Evolutionary conservation across 228 moss, liverwort and hornwort genomes (phyloP), one percentile per base, ranked within the genome.

Genomic region (Sphagnum fallax): DNA sequence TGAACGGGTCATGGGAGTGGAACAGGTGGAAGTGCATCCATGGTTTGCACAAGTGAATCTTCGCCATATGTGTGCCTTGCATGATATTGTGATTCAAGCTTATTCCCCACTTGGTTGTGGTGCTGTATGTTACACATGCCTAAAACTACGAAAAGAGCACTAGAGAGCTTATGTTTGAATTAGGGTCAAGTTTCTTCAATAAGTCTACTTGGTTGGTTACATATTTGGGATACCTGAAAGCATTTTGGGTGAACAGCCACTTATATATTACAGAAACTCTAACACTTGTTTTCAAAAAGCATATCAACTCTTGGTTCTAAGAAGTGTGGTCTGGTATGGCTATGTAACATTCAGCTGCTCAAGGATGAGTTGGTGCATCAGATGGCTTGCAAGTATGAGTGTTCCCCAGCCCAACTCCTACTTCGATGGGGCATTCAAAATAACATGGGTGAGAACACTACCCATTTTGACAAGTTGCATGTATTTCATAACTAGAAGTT

Each of bases 61-160:
- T 57, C 82, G 88, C 55, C 68, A 50, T 50, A 58, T 67, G 50
- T 88, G 88, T 72, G 76, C 71, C 50, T 66, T 53, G 47, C 76
- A 83, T 52, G 76, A 71, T 53, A 64, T 88, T 63, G 72, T 74
- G 13, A 80, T 88, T 48, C 85, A 88, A 70, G 88, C 88, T 5
- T 88, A 85, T 68, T 85, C 88, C 48, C 88, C 88, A 66, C 76
- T 88, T 64, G 85, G 88, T n/a, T 80, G 82, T 78, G 88, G 85
- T 69, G 76, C 76, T 52, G 85, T 88, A 83, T 49, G 75, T 67
- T 51, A 48, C 52, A 32, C 32, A 32, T 32, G 32, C 32, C 32
- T 32, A 32, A 32, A 32, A 32, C 32, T 32, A 32, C 2, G 32
- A 32, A 1, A 32, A 32, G 32, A 32, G 32, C 32, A 32, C 32